Evolutionary conservation across 2,329 filamentous ascomycete species (phyloP).

Genomic region (Septoria linicola): DNA sequence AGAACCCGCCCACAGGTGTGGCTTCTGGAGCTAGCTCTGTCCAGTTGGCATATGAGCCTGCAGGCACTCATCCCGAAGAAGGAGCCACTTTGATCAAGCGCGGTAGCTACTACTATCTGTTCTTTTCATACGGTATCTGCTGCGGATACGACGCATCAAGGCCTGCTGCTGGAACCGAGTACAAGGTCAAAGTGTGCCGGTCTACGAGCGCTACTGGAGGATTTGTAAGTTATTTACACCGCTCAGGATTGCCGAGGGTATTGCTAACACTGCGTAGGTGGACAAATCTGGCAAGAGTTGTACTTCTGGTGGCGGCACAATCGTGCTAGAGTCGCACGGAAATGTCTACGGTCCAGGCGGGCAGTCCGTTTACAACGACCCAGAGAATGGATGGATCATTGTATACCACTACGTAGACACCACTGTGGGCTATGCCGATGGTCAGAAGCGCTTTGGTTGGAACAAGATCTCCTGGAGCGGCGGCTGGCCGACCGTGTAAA

Average conservation of each 20-base stretch:
- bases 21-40: conserved; percentile 37
- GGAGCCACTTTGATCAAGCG: conserved; percentile 57
- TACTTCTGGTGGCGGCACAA: conserved; percentile 57
- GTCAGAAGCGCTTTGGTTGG: conserved; percentile 53
- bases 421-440: conserved; percentile 39
- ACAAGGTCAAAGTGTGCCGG: conserved; percentile 66
- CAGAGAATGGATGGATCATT: conserved; percentile 52
- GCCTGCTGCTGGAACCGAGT: conserved; percentile 60
- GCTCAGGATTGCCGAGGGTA: conserved; percentile 16
- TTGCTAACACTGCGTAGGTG: conserved; percentile 28
- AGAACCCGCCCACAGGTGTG: conserved; percentile 29
- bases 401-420: conserved; percentile 65
- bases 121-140: conserved; percentile 62
- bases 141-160: conserved; percentile 56
- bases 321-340: conserved; percentile 60
- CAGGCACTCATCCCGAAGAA: conserved; percentile 56
- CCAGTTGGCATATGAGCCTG: conserved; percentile 56
- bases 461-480: conserved; percentile 52
- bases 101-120: conserved; percentile 62
- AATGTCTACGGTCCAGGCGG: conserved; percentile 65
- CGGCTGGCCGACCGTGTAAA: conserved; percentile 48
- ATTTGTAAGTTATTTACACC: conserved; percentile 44
- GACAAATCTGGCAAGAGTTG: conserved; percentile 57
- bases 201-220: conserved; percentile 52
- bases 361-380: conserved; percentile 59